Conservation (phyloP, 23 red algal genomes). For the Chondrus crispus region DNA sequence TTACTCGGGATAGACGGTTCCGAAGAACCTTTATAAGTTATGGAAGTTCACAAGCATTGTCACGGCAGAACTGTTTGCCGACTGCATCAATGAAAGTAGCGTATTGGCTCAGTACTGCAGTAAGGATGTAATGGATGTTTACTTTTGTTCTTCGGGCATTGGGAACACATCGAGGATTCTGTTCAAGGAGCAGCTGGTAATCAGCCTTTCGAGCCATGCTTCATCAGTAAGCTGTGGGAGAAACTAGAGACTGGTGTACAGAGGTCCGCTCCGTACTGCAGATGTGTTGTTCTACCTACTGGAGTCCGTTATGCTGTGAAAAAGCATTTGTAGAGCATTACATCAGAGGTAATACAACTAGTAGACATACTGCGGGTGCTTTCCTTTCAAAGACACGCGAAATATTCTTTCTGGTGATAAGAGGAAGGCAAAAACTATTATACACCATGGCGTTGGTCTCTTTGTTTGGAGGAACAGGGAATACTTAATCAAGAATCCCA, state of each 20-base stretch:
- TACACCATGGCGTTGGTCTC: too few species aligned
- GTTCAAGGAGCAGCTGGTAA: slow-evolving; percentile 14
- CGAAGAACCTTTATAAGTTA: background rate
- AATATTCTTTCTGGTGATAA: too few species aligned
- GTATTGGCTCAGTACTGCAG: background rate
- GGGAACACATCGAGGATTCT: background rate
- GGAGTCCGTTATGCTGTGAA: too few species aligned
- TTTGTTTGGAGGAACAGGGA: too few species aligned
- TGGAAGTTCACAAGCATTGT: background rate
- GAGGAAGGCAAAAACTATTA: too few species aligned
- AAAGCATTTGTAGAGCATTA: too few species aligned
- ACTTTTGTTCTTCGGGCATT: background rate
- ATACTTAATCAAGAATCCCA: too few species aligned
- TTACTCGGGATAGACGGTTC: too few species aligned
- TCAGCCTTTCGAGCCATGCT: background rate
- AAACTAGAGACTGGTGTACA: background rate
- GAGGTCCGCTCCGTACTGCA: background rate
- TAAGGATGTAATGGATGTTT: background rate
- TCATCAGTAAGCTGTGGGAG: background rate
- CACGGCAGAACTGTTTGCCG: slow-evolving; percentile 2
- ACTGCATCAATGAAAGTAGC: background rate
- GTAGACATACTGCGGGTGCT: too few species aligned
- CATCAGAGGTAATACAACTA: too few species aligned
- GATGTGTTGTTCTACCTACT: background rate
- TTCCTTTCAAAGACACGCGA: too few species aligned